Evolutionary conservation across 495 filamentous ascomycete genomes (phyloP).

Genomic region (Xylaria nigripes): DNA sequence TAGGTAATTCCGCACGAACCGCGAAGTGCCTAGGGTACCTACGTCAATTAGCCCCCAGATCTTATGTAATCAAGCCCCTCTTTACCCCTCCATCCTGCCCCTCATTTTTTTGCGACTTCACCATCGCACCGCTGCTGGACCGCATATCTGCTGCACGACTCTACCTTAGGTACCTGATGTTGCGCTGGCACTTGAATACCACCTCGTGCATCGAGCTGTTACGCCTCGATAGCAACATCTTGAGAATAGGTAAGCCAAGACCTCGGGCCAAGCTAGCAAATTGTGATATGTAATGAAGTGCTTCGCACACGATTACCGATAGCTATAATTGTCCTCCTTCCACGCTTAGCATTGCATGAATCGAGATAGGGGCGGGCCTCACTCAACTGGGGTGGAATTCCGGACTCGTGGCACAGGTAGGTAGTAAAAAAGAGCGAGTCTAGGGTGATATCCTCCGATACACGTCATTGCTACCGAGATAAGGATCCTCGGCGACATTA

Average conservation of each 20-base stretch:
- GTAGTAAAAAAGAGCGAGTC: too few relatives aligned
- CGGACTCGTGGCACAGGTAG: too few relatives aligned
- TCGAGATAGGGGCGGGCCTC: too few relatives aligned
- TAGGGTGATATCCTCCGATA: too few relatives aligned
- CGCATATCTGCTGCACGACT: constrained; percentile 25
- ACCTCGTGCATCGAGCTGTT: neutral
- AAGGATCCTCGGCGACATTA: too few relatives aligned
- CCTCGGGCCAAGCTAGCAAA: neutral
- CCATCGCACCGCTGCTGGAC: constrained; percentile 21
- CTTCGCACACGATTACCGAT: too few relatives aligned
- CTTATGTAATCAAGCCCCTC: constrained; percentile 18
- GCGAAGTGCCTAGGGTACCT: too few relatives aligned
- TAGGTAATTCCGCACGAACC: neutral
- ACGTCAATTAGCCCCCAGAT: neutral
- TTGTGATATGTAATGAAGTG: neutral
- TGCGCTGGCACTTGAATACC: constrained; percentile 22
- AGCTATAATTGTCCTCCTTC: too few relatives aligned
- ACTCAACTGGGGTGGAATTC: too few relatives aligned
- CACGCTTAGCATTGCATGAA: too few relatives aligned
- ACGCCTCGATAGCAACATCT: neutral
- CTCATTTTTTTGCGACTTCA: constrained; percentile 22
- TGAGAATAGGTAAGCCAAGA: neutral
- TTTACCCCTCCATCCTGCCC: constrained; percentile 31
- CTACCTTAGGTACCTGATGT: constrained; percentile 7
- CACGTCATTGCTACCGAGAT: too few relatives aligned